Percentiles rank a stretch among this genome's conserved stretches.
These are phyloP conservation scores for Candolleomyces aberdarensis DNA, from an alignment of 768 basidiomycete species.

Conservation along the genomic window DNA sequence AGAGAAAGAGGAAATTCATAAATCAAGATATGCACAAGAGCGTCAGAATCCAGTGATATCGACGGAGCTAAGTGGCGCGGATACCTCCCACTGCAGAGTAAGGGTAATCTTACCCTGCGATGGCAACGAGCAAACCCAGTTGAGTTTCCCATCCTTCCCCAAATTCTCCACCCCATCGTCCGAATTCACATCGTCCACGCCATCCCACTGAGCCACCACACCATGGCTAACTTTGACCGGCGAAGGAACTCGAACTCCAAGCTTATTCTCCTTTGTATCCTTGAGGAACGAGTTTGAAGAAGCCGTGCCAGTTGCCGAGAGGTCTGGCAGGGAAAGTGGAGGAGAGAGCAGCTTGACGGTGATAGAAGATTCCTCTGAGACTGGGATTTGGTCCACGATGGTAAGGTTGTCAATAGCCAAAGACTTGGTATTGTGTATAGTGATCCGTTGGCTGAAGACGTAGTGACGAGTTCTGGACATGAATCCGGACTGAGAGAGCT, in stretches of 20 bases:
- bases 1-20: no score
- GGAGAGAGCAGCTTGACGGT: no score
- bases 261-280: background rate
- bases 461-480: conserved; percentile 30
- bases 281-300: background rate
- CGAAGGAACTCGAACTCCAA: conserved; percentile 12
- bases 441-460: conserved; percentile 35
- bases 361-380: conserved; percentile 35
- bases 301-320: no score
- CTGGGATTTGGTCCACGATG: conserved; percentile 37
- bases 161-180: conserved; percentile 20
- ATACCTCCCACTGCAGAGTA: conserved; percentile 38
- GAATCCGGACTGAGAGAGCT: conserved; percentile 30
- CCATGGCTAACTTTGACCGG: conserved; percentile 23
- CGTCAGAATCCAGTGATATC: conserved; percentile 19
- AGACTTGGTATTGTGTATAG: conserved; percentile 39
- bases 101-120: conserved; percentile 28
- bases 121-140: conserved; percentile 28
- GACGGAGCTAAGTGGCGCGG: conserved; percentile 20
- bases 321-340: no score
- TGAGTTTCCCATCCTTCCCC: conserved; percentile 33
- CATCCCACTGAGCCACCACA: conserved; percentile 37
- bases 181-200: conserved; percentile 25
- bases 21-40: no score
- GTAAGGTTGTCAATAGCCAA: conserved; percentile 28